Percentiles rank a stretch among this genome's conserved stretches.
Evolutionary conservation across 1,139 yeast species (phyloP).

Genomic region (Taphrina flavorubra): DNA sequence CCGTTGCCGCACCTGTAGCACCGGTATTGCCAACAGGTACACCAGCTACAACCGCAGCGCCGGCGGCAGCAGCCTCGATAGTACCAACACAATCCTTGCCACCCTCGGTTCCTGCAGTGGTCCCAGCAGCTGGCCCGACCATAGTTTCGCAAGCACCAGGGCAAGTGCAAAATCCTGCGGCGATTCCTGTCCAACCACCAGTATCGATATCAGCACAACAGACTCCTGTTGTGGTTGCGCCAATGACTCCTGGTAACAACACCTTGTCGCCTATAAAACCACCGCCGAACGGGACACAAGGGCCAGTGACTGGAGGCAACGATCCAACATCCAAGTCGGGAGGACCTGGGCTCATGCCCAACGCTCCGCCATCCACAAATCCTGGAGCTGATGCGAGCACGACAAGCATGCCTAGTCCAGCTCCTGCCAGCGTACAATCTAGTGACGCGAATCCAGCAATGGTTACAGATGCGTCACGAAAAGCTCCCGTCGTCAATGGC

Average conservation of each 20-base stretch:
- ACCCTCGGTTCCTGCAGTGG: not conserved
- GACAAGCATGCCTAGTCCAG: not conserved
- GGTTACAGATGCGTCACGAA: not conserved
- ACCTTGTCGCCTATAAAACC: not conserved
- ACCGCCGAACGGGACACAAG: not conserved
- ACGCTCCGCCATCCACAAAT: not conserved
- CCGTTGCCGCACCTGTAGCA: not conserved
- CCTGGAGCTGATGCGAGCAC: not conserved
- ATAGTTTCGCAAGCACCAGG: not conserved
- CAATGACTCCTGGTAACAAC: not conserved
- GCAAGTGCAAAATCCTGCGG: constrained; percentile 2
- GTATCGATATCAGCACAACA: not conserved
- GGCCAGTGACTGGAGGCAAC: not conserved
- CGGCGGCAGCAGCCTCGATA: not conserved
- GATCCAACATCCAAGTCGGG: not conserved
- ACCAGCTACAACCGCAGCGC: not conserved
- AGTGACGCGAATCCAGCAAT: not conserved
- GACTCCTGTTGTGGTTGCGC: not conserved
- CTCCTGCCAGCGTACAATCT: not conserved
- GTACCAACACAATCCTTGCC: not conserved
- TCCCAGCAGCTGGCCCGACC: not conserved
- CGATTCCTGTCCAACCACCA: not conserved
- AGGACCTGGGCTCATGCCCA: not conserved
- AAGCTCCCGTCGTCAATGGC: not conserved
- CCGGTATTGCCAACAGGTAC: not conserved